Base-by-base conservation (phyloP, 139 green algal species). In the Chlorella sp. region DNA sequence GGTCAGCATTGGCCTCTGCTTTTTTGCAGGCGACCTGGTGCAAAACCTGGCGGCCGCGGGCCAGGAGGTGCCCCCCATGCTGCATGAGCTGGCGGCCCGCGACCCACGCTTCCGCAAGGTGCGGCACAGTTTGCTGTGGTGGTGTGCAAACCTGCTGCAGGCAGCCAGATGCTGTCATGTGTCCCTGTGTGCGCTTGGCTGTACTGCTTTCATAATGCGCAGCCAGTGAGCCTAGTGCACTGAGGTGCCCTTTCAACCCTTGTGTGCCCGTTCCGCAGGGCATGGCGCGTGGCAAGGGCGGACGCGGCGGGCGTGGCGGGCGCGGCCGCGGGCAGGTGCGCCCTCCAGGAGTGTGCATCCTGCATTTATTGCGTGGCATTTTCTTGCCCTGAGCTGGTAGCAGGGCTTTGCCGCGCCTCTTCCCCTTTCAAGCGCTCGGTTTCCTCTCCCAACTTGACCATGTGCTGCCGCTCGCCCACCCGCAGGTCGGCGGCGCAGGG, bases 51-150 rank as follows among this genome's bases (percentile, higher is more conserved):
- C 88, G 41, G 85, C 92, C 2, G 93, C 89, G 3, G 95, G 93
- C 28, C 94, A 98, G 89, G 88, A 94, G 68, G 92, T 98, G 64
- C 88, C 95, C 14, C 46, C 85, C 30, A 54, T 46, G 36, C 85
- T 98, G 84, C 88, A 93, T 51, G 89, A 93, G 19, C 83, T 98
- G 62, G 95, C 95, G 0, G 89, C 91, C 48, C 93, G 92, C 82
- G 91, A 93, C 67, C 34, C 58, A 4, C 75, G 82, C 51, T 86
- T 76, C 80, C 70, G 54, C 11, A 85, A 81, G 43, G 51, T 60
- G 51, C 51, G 16, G 46, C 46, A 17, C 11, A 54, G 7, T 7
- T 54, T 54, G 46, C 46, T 54, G 46, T 54, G 46, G 46, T 11
- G 8, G 11, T 54, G 8, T 54, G 46, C 11, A 54, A n/a, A n/a